Base-by-base conservation (phyloP, 2,329 filamentous ascomycete species). In the Fusarium transvaalense region DNA sequence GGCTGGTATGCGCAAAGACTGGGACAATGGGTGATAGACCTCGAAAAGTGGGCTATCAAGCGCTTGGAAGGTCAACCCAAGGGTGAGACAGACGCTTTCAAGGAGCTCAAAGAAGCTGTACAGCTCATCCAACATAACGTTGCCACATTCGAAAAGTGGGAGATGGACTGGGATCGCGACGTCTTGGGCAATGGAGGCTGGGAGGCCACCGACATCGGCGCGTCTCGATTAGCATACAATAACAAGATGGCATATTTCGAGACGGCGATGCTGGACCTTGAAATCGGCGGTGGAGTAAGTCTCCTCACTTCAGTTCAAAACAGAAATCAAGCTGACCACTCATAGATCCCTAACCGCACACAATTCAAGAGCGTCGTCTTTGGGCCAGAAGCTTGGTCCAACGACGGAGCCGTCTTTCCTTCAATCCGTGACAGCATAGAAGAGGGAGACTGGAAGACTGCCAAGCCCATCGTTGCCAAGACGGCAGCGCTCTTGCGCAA, bases 351-450 rank as follows among this genome's bases (percentile, higher is more conserved):
- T 38, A 93, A 93, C 72, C 90, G 95, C 68, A 92, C 92, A 7
- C 96, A 98, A 80, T 99, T 94, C 85, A 97, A 97, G 79, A 96
- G 97, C 79, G 86, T 97, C 75, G 82, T 99, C 58, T 97, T 94
- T 76, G 95, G 92, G 3, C 96, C 96, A 1, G 88, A 93, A 74
- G 82, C 88, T 4, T 94, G 93, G 91, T 90, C 89, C 10, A 72
- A 78, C 48, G 76, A 78, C 51, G 74, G 74, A 47, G 74, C 76
- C 41, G 74, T 76, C 63, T 81, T 81, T 80, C 95, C 95, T 0
- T 91, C 90, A n/a, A 91, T 97, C 57, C 86, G 93, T 58, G 94
- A 97, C 74, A 89, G 91, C 10, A 83, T 97, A 39, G 88, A 92
- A 65, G 86, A 84, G 6, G 86, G 87, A 27, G 88, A 97, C 72